A percentile compares a stretch with the other conserved stretches of the same genome.
phyloP scores from a whole-genome alignment of 305 asterid genomes.

The Ajuga reptans region DNA sequence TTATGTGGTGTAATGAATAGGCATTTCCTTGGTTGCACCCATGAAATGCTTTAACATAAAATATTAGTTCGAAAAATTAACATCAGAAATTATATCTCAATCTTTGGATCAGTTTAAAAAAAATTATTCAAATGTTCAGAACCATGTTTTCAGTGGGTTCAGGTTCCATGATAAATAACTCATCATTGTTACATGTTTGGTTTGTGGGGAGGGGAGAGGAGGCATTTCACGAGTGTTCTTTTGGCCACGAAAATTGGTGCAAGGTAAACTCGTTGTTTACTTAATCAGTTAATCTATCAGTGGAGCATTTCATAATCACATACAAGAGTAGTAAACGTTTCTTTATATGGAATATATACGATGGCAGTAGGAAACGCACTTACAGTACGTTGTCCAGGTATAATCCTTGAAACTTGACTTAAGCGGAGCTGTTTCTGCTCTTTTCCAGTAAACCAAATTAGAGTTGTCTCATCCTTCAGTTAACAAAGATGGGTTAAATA shows the following conservation, averaged over 20 bases:
- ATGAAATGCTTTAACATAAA: background rate
- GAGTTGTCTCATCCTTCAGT: slow-evolving; percentile 54
- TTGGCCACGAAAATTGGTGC: background rate
- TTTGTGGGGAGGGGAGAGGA: background rate
- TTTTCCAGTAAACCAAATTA: slow-evolving; percentile 55
- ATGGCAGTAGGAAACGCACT: slow-evolving; percentile 22
- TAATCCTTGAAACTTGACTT: slow-evolving; percentile 55
- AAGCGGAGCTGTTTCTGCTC: slow-evolving; percentile 53
- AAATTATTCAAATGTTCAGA: background rate
- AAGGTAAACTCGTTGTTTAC: background rate
- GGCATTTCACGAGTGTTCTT: background rate
- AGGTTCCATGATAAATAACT: background rate
- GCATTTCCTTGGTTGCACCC: background rate
- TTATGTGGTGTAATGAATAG: background rate
- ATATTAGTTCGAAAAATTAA: background rate
- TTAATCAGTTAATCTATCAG: background rate
- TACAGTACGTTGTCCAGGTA: slow-evolving; percentile 82
- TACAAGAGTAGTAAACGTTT: background rate
- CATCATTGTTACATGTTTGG: too few relatives aligned
- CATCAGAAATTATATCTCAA: background rate
- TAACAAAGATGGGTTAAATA: background rate
- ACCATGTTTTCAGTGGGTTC: background rate
- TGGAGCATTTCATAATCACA: background rate
- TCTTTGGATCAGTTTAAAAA: background rate
- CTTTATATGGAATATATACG: too few relatives aligned